Conservation (phyloP, 805 yeast genomes). For the Candida morakotiae region DNA sequence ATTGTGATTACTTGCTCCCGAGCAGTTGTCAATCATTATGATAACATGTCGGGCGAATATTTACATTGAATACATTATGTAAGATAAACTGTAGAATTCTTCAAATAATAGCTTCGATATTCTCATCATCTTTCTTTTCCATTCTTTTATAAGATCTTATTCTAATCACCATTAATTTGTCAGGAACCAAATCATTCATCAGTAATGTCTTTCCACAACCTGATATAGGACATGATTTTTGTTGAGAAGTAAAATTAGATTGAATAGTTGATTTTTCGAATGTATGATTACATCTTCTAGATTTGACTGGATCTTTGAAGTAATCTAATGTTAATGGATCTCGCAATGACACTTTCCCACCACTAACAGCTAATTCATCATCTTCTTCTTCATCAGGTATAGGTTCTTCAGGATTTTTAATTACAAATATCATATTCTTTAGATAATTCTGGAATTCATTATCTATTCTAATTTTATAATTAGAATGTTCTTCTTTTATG, state of each 20-base stretch:
- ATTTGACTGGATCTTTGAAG: conserved; percentile 53
- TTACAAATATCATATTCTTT: conserved; percentile 32
- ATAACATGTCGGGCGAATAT: no score
- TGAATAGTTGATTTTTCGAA: conserved; percentile 49
- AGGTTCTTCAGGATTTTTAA: conserved; percentile 58
- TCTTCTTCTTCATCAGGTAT: conserved; percentile 51
- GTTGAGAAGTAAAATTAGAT: conserved; percentile 20
- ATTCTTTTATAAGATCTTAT: conserved; percentile 4
- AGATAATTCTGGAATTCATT: conserved; percentile 6
- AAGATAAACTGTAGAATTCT: no score
- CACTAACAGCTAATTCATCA: conserved; percentile 63
- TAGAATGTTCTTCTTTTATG: conserved; percentile 9
- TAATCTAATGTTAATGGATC: conserved; percentile 62
- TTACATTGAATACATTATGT: no score
- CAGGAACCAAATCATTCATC: conserved; percentile 37
- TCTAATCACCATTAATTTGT: conserved; percentile 53
- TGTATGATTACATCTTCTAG: conserved; percentile 56
- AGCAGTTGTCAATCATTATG: no score
- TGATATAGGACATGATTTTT: conserved; percentile 52
- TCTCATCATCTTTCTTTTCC: conserved; percentile 2
- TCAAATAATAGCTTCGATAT: conserved; percentile 7
- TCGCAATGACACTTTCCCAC: conserved; percentile 63
- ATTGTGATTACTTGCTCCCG: no score
- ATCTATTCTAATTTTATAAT: not conserved
- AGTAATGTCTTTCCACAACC: conserved; percentile 45